A percentile compares a stretch with the other conserved stretches of the same genome.
These are phyloP conservation scores for Neoascochyta sp. DNA, from an alignment of 2,329 filamentous ascomycete genomes.

Conservation along the genomic window DNA sequence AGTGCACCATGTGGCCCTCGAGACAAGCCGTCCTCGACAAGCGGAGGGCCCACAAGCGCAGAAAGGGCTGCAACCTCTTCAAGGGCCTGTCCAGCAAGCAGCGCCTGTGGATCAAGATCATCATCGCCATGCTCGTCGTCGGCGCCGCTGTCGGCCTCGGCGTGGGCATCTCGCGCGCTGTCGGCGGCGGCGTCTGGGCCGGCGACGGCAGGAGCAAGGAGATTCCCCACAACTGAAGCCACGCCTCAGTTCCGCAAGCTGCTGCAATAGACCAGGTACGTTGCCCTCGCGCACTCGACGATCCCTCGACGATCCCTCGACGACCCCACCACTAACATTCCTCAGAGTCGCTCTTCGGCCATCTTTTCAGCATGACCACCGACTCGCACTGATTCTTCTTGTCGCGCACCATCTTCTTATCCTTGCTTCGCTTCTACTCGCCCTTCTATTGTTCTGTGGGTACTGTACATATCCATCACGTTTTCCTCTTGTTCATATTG, in stretches of 20 bases:
- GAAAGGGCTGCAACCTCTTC: conserved; percentile 42
- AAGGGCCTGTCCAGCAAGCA: conserved; percentile 42
- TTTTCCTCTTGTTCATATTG: conserved; percentile 4
- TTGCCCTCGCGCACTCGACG: background rate
- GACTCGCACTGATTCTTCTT: conserved; percentile 1
- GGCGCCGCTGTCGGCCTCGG: conserved; percentile 48
- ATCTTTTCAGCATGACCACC: conserved; percentile 4
- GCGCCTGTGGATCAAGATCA: conserved; percentile 44
- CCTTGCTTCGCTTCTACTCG: no score
- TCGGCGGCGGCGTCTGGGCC: conserved; percentile 48
- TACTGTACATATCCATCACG: conserved; percentile 16
- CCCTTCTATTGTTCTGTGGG: conserved; percentile 8
- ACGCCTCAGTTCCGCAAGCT: conserved; percentile 2
- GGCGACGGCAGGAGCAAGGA: conserved; percentile 37
- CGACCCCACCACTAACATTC: conserved; percentile 1
- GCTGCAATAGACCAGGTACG: conserved; percentile 10
- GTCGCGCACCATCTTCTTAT: conserved; percentile 10
- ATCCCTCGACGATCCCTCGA: no score
- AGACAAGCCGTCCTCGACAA: conserved; percentile 46
- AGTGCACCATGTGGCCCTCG: conserved; percentile 52
- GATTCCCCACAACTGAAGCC: conserved; percentile 27
- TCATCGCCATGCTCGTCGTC: conserved; percentile 45
- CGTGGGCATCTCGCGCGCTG: conserved; percentile 48
- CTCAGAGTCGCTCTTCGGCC: conserved; percentile 4
- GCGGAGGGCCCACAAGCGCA: conserved; percentile 39